Evolutionary conservation across 768 basidiomycete species (phyloP), one percentile per base, ranked within the genome.

Genomic region (Rickenella mellea): DNA sequence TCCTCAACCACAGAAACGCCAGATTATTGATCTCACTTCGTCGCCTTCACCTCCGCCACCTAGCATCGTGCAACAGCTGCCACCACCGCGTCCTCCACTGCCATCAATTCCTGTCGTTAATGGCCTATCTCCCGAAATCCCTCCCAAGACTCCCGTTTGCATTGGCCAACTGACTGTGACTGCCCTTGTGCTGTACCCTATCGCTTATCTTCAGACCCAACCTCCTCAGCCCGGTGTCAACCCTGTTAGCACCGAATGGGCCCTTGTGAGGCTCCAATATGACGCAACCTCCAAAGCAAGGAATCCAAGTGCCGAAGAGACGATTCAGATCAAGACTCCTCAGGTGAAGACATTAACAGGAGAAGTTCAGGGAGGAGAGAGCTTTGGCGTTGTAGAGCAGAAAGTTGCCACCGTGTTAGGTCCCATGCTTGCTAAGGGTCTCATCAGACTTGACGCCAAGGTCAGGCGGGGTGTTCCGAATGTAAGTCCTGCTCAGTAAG

Each of bases 371-470:
- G 55, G 67, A 5, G 79, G 79, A 2, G 85, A 91, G 39, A 67
- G 66, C 11, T 93, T 93, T 50, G 90, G 73, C 5, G 81, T 93
- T 15, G 75, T 92, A 24, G 90, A 92, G 55, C 87, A 89, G 59
- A 88, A 82, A 54, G 82, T 86, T 24, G 86, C 87, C 5, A 77
- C 76, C 27, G 65, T 76, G 32, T 64, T 93, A 22, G 88, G 85
- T 0, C 85, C 85, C 6, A 82, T 93, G 80, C 65, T 93, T 40
- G 81, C 83, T 12, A 86, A 83, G 51, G 87, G 87, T 40, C 68
- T 90, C 40, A 86, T 90, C 52, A 73, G 84, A 33, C 62, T 89
- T 42, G 87, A 88, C 56, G 82, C 80, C 29, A 82, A 81, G 65
- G 75, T 85, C 44, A 71, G 75, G 47, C 78, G 77, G 61, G 77